A percentile compares a stretch with the other conserved stretches of the same genome.
Conservation (phyloP, 768 basidiomycete species). For the Lactifluus echinatus region DNA sequence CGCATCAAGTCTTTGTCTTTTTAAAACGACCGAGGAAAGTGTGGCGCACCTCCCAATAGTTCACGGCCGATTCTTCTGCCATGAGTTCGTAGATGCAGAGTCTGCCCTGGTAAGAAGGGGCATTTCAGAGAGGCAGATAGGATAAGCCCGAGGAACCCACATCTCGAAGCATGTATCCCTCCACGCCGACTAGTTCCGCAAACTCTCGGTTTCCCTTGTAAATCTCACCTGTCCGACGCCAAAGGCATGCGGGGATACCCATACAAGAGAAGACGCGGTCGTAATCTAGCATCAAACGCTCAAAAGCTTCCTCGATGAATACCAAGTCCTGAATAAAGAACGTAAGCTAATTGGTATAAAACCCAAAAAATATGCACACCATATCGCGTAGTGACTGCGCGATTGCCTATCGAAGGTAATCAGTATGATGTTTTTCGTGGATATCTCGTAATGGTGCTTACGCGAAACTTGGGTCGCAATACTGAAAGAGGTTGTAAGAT, state of each 20-base stretch:
- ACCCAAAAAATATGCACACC: slow-evolving; percentile 33
- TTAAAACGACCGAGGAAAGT: not conserved
- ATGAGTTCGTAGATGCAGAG: slow-evolving; percentile 97
- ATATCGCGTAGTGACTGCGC: slow-evolving; percentile 81
- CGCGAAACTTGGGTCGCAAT: slow-evolving; percentile 77
- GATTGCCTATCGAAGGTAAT: slow-evolving; percentile 42
- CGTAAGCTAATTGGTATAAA: not conserved
- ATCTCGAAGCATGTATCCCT: slow-evolving; percentile 82
- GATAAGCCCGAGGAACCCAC: slow-evolving; percentile 34
- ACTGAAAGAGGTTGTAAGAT: slow-evolving; percentile 86
- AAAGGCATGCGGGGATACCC: slow-evolving; percentile 94
- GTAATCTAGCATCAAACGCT: slow-evolving; percentile 89
- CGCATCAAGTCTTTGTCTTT: not conserved
- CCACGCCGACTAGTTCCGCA: slow-evolving; percentile 80
- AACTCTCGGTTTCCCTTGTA: slow-evolving; percentile 98
- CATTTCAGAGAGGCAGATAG: not conserved
- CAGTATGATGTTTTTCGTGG: slow-evolving; percentile 1
- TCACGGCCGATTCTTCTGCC: slow-evolving; percentile 94
- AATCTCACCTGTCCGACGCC: slow-evolving; percentile 95
- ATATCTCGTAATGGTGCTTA: slow-evolving; percentile 27
- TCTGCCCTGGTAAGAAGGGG: slow-evolving; percentile 47
- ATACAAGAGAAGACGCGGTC: slow-evolving; percentile 92
- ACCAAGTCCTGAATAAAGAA: slow-evolving; percentile 62
- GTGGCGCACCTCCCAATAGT: slow-evolving; percentile 87
- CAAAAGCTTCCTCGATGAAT: slow-evolving; percentile 97